Base-by-base conservation (phyloP, 2,329 filamentous ascomycete species). In the Cladosporium phlei region DNA sequence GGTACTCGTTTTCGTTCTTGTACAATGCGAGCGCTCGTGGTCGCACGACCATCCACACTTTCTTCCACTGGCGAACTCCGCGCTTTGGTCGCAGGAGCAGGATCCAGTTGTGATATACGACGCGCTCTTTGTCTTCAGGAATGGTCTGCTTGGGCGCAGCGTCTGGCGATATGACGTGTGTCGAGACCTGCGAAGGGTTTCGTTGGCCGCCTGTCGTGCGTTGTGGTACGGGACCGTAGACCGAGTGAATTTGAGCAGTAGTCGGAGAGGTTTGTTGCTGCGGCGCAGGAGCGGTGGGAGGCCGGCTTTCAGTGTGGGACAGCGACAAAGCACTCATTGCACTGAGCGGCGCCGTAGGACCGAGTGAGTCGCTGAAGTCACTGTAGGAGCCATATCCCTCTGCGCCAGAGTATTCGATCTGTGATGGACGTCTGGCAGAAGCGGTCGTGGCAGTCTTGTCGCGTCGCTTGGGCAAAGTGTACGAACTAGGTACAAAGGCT, bases 101-200 rank as follows among this genome's bases (percentile, higher is more conserved):
- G 24, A 97, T 79, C 76, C 88, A 90, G 42, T 91, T 90, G 63
- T 97, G 89, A 78, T 87, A 95, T 34, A 97, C 79, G n/a, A 97
- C 85, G 20, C 90, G 84, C 64, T 95, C 90, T 1, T 85, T 82
- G 53, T 93, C 88, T 46, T 76, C 72, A 20, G 30, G 22, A 3
- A 35, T 16, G 2, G 40, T 46, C 84, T 76, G 30, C 32, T 38
- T 38, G 21, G 43, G 28, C 20, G 38, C 27, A 32, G 19, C 24
- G 17, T 49, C 44, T 35, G 38, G 25, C n/a, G 44, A 44, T 33
- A 30, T 33, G 24, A 21, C 12, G 22, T 45, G 48, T 22, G 70
- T 79, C 57, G 82, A 85, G 42, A 77, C 66, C 59, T 87, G 83
- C 63, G 80, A 85, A 7, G 72, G 62, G 44, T 83, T 86, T 35